These are phyloP conservation scores for Rosa chinensis DNA, from an alignment of 306 rosid species.

Conservation along the genomic window DNA sequence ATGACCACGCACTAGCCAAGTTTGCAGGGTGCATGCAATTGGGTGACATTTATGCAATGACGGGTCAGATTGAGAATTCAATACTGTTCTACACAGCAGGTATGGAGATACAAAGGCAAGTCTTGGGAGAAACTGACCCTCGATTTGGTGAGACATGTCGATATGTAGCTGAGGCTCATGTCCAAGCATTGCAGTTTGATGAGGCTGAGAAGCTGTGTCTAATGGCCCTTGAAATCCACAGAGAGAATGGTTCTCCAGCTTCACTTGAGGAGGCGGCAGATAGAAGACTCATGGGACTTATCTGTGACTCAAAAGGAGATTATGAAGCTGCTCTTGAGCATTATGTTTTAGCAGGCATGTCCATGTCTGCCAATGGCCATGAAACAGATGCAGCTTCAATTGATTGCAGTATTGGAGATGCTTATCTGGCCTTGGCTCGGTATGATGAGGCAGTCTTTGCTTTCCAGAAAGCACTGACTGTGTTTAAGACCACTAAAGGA, in stretches of 20 bases:
- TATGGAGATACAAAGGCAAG: constrained; percentile 74
- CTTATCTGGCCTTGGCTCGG: constrained; percentile 62
- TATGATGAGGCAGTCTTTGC: constrained; percentile 77
- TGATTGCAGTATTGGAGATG: constrained; percentile 85
- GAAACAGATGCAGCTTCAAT: constrained; percentile 65
- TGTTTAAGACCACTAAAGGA: constrained; percentile 71
- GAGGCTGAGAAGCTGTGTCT: constrained; percentile 81
- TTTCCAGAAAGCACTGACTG: constrained; percentile 71
- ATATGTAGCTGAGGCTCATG: constrained; percentile 85
- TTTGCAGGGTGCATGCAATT: constrained; percentile 93
- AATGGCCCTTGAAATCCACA: constrained; percentile 71
- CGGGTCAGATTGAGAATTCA: constrained; percentile 81
- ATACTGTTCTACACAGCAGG: constrained; percentile 71
- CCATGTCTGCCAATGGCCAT: constrained; percentile 63
- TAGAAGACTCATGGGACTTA: constrained; percentile 83
- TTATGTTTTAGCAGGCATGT: constrained; percentile 76
- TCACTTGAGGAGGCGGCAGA: constrained; percentile 80
- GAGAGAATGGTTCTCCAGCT: constrained; percentile 51
- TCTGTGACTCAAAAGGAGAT: constrained; percentile 81
- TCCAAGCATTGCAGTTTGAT: constrained; percentile 76
- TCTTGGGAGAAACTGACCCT: constrained; percentile 66
- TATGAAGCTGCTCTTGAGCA: constrained; percentile 83
- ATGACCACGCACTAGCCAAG: constrained; percentile 70
- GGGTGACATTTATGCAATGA: constrained; percentile 86
- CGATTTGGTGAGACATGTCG: constrained; percentile 74